A percentile compares a stretch with the other conserved stretches of the same genome.
These are phyloP conservation scores for Sclerotinia trifoliorum DNA, from an alignment of 2,329 filamentous ascomycete species.

Conservation along the genomic window DNA sequence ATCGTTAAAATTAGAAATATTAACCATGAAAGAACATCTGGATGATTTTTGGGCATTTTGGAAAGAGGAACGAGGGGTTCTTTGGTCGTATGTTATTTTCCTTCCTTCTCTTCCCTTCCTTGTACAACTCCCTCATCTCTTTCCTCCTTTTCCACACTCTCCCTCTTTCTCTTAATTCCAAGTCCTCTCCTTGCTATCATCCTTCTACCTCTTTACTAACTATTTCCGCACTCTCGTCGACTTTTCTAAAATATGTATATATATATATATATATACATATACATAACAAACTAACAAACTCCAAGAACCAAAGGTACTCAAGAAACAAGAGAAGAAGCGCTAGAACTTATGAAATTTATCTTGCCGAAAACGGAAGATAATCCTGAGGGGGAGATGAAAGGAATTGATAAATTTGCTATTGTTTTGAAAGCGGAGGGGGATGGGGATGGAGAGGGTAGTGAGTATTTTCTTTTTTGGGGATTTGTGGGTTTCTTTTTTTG, in stretches of 20 bases:
- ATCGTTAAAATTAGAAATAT: slow-evolving; percentile 26
- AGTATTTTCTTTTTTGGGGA: neutral
- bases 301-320: neutral
- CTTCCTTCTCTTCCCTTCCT: neutral
- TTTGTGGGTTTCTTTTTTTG: neutral
- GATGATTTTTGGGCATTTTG: slow-evolving; percentile 32
- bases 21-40: slow-evolving; percentile 28
- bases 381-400: neutral
- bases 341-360: neutral
- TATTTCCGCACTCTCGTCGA: too few relatives aligned
- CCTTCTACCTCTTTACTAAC: too few relatives aligned
- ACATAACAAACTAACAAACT: too few relatives aligned
- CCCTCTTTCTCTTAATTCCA: too few relatives aligned
- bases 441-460: neutral
- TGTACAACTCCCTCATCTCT: neutral
- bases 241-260: too few relatives aligned
- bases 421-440: slow-evolving; percentile 1
- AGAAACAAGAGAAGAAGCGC: slow-evolving; percentile 4
- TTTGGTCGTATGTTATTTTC: slow-evolving; percentile 27
- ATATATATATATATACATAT: too few relatives aligned
- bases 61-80: slow-evolving; percentile 24
- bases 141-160: neutral
- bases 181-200: too few relatives aligned
- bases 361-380: neutral
- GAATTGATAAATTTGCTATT: slow-evolving; percentile 19